Conservation (phyloP, 805 yeast species). For the Tetrapisispora taiwanensis region DNA sequence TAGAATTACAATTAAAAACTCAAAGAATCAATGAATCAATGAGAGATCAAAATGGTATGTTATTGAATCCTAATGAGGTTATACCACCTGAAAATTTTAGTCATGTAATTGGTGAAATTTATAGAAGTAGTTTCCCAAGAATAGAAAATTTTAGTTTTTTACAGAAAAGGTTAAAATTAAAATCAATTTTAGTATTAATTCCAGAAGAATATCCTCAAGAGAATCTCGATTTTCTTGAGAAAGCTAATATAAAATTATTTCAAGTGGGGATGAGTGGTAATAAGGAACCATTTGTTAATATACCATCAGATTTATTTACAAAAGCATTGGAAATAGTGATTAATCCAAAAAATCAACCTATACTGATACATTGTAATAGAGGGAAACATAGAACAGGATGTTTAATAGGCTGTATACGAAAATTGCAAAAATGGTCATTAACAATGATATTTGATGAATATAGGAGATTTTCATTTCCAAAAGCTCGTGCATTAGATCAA, state of each 20-base stretch:
- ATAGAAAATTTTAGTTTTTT: conserved; percentile 71
- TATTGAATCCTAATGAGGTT: conserved; percentile 12
- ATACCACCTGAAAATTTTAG: conserved; percentile 86
- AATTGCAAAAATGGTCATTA: conserved; percentile 84
- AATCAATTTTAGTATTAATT: conserved; percentile 70
- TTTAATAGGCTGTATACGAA: conserved; percentile 81
- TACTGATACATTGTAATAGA: conserved; percentile 87
- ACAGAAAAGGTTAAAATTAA: conserved; percentile 44
- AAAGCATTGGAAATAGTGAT: conserved; percentile 72
- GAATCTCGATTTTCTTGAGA: conserved; percentile 51
- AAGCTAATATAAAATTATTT: conserved; percentile 55
- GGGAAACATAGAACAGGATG: conserved; percentile 98
- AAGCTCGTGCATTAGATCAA: conserved; percentile 90
- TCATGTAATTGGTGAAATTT: conserved; percentile 66
- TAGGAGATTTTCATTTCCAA: conserved; percentile 88
- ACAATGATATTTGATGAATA: conserved; percentile 95
- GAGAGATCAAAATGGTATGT: neutral
- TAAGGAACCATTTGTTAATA: conserved; percentile 86
- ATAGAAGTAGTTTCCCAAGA: conserved; percentile 84
- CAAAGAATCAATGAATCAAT: neutral
- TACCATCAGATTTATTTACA: conserved; percentile 56
- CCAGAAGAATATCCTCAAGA: conserved; percentile 88
- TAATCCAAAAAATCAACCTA: conserved; percentile 82
- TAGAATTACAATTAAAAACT: conserved; percentile 1
- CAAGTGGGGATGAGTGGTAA: conserved; percentile 94